phyloP scores from a whole-genome alignment of 139 green algal genomes.

The Picochlorum costavermella region DNA sequence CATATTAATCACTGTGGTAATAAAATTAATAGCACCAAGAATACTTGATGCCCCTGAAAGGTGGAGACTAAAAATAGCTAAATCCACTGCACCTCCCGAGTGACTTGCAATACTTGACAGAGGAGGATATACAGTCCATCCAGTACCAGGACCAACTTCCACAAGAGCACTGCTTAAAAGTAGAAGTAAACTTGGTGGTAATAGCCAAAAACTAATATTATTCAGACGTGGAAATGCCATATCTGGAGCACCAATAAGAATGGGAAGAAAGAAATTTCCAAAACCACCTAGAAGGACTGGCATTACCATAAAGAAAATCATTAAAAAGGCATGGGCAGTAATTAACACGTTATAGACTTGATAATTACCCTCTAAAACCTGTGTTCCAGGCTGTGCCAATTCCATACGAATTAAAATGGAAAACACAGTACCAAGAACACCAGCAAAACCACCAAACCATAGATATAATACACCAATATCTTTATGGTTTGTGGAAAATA shows the following conservation, averaged over 20 bases:
- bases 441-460: conserved; percentile 39
- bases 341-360: conserved; percentile 50
- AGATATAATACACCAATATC: conserved; percentile 54
- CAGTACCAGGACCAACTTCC: conserved; percentile 42
- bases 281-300: conserved; percentile 13
- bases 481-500: conserved; percentile 51
- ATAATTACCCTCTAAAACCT: conserved; percentile 24
- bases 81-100: conserved; percentile 45
- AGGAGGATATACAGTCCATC: conserved; percentile 45
- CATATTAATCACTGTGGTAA: conserved; percentile 56
- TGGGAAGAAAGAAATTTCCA: conserved; percentile 20
- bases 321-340: conserved; percentile 33
- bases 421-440: conserved; percentile 16
- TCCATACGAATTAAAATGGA: conserved; percentile 23
- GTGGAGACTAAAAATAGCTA: conserved; percentile 63
- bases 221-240: conserved; percentile 55
- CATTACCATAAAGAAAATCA: conserved; percentile 24
- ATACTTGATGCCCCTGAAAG: conserved; percentile 47
- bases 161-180: conserved; percentile 42
- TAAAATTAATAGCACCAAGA: conserved; percentile 52
- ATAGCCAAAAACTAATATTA: conserved; percentile 36
- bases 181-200: conserved; percentile 34
- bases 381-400: conserved; percentile 22
- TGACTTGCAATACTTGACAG: conserved; percentile 46
- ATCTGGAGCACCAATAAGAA: conserved; percentile 35